Percentiles rank a stretch among this genome's conserved stretches.
These are phyloP conservation scores for Raphanus sativus DNA, from an alignment of 345 rosid genomes.

Conservation along the genomic window DNA sequence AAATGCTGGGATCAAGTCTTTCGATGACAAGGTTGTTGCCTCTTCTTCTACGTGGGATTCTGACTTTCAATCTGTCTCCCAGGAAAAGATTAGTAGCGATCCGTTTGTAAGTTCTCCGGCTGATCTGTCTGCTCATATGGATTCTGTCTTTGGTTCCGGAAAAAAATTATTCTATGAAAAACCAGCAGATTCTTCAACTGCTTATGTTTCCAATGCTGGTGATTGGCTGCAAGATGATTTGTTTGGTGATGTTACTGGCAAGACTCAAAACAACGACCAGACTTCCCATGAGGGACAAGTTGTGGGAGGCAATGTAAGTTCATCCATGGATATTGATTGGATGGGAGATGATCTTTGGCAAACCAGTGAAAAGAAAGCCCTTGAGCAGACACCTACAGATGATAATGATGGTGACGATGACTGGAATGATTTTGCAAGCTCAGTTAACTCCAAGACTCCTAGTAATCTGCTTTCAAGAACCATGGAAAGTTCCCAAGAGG, in stretches of 20 bases:
- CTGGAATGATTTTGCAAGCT: slow-evolving; percentile 78
- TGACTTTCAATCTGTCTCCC: slow-evolving; percentile 46
- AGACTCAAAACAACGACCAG: slow-evolving; percentile 31
- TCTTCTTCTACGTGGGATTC: slow-evolving; percentile 54
- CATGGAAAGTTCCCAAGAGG: slow-evolving; percentile 27
- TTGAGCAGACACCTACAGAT: slow-evolving; percentile 29
- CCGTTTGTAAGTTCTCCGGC: slow-evolving; percentile 47
- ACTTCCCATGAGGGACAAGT: slow-evolving; percentile 22
- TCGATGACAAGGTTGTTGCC: slow-evolving; percentile 35
- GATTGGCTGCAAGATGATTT: slow-evolving; percentile 55
- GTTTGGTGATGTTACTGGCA: slow-evolving; percentile 39
- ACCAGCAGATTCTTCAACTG: slow-evolving; percentile 36
- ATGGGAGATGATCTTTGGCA: slow-evolving; percentile 42
- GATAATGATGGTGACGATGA: slow-evolving; percentile 44
- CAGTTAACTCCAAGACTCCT: slow-evolving; percentile 46
- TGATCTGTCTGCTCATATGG: slow-evolving; percentile 62
- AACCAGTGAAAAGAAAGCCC: slow-evolving; percentile 31
- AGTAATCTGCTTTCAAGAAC: slow-evolving; percentile 26
- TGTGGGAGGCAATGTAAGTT: slow-evolving; percentile 35
- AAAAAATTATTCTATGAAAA: slow-evolving; percentile 36
- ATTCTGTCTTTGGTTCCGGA: slow-evolving; percentile 57
- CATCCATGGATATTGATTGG: slow-evolving; percentile 51
- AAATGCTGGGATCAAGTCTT: slow-evolving; percentile 27
- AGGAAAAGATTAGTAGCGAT: slow-evolving; percentile 41
- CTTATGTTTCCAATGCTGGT: slow-evolving; percentile 41